Conservation (phyloP, 2,329 filamentous ascomycete genomes). For the Exophiala sp. region DNA sequence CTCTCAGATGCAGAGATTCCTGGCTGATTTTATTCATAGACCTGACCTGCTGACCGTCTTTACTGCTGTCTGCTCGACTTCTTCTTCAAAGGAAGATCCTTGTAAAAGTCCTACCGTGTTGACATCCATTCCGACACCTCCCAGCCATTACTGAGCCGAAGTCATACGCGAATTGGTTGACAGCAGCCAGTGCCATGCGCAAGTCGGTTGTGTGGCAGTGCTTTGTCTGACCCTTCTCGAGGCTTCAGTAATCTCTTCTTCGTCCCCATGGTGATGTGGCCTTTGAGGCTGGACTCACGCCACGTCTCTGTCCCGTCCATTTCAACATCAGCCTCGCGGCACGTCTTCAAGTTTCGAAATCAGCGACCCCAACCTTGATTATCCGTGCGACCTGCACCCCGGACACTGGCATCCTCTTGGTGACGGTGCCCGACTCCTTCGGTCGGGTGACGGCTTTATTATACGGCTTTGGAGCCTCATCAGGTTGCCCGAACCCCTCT, state of each 20-base stretch:
- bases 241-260: not conserved
- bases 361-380: not conserved
- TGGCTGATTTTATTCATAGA: too few species aligned
- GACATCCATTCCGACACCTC: too few species aligned
- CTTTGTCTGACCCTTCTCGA: not conserved
- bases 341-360: not conserved
- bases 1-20: too few species aligned
- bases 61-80: too few species aligned
- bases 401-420: not conserved
- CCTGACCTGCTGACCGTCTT: too few species aligned
- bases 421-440: not conserved
- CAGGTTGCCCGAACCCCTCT: not conserved
- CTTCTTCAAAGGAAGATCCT: too few species aligned
- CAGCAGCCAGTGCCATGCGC: too few species aligned
- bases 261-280: not conserved
- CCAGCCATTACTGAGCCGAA: too few species aligned
- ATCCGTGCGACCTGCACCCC: not conserved
- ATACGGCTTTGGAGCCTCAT: not conserved
- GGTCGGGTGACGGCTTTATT: not conserved
- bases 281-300: not conserved
- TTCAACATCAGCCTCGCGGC: not conserved
- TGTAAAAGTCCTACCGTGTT: too few species aligned
- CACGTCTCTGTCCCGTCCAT: not conserved
- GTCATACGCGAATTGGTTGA: too few species aligned
- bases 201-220: not conserved